Percentiles rank a stretch among this genome's conserved stretches.
These are phyloP conservation scores for Trichoderma brevicompactum DNA, from an alignment of 2,329 filamentous ascomycete genomes.

Conservation along the genomic window DNA sequence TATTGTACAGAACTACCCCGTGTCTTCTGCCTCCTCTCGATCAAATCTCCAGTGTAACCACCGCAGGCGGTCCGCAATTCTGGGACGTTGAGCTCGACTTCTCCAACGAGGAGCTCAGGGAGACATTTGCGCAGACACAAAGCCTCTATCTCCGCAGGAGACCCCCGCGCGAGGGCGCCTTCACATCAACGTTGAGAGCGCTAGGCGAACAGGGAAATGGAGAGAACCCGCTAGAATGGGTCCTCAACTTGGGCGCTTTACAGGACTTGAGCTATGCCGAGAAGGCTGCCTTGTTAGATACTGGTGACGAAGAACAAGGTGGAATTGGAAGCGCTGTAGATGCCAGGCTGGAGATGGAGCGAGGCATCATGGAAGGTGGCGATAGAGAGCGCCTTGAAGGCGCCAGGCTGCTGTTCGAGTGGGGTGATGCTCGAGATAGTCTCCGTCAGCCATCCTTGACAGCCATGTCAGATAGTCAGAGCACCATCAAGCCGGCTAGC, in stretches of 20 bases:
- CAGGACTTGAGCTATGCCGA: conserved; percentile 66
- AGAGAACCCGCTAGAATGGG: conserved; percentile 67
- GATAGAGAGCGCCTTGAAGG: conserved; percentile 53
- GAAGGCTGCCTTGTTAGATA: conserved; percentile 63
- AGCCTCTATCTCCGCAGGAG: conserved; percentile 75
- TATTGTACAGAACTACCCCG: conserved; percentile 55
- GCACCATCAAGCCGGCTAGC: conserved; percentile 40
- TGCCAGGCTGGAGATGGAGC: conserved; percentile 68
- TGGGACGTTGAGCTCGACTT: conserved; percentile 86
- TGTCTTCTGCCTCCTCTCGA: conserved; percentile 68
- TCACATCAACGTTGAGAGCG: conserved; percentile 74
- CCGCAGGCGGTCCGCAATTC: conserved; percentile 67
- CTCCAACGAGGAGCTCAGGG: conserved; percentile 62
- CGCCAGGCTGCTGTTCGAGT: conserved; percentile 59
- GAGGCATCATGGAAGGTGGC: conserved; percentile 48
- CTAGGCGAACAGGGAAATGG: conserved; percentile 56
- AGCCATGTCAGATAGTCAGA: conserved; percentile 42
- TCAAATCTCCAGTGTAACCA: conserved; percentile 62
- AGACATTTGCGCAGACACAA: conserved; percentile 68
- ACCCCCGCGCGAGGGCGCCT: conserved; percentile 68
- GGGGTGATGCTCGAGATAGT: conserved; percentile 53
- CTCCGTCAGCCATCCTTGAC: conserved; percentile 36
- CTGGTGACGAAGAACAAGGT: conserved; percentile 53
- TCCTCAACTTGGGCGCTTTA: conserved; percentile 68
- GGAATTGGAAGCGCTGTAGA: conserved; percentile 65